Conservation (phyloP, 106 monocot species). For the Allium fistulosum region DNA sequence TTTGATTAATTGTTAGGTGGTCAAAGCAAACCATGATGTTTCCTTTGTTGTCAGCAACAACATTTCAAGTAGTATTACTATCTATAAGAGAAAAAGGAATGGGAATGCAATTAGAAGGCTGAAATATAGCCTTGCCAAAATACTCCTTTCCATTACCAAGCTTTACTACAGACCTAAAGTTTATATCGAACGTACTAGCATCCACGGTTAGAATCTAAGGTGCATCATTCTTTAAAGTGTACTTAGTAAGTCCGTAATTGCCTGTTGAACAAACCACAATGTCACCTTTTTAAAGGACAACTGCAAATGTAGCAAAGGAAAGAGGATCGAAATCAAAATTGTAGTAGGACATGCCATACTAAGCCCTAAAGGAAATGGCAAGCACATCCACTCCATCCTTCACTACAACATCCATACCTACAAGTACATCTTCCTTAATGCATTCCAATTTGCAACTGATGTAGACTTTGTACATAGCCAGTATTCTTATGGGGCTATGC, state of each 20-base stretch:
- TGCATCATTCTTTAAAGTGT: conserved; percentile 24
- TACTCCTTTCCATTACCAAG: conserved; percentile 29
- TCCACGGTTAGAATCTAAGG: conserved; percentile 43
- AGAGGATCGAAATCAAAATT: neutral
- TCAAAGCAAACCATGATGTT: too few relatives aligned
- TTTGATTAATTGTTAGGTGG: too few relatives aligned
- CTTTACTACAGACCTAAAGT: conserved; percentile 10
- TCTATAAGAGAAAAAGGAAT: too few relatives aligned
- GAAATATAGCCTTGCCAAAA: conserved; percentile 15
- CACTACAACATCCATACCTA: conserved; percentile 21
- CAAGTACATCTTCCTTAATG: too few relatives aligned
- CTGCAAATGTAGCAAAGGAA: conserved; percentile 20
- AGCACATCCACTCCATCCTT: conserved; percentile 32
- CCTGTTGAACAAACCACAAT: conserved; percentile 16
- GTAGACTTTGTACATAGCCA: too few relatives aligned
- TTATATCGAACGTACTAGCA: conserved; percentile 31
- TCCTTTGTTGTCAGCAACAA: too few relatives aligned
- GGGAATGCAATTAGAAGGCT: too few relatives aligned
- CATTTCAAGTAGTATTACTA: too few relatives aligned
- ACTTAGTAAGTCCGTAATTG: conserved; percentile 20
- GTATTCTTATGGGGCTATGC: too few relatives aligned
- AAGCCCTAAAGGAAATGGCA: conserved; percentile 13
- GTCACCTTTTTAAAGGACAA: conserved; percentile 17
- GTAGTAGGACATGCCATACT: neutral
- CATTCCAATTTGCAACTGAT: too few relatives aligned